Conservation (phyloP, 139 green algal species). For the Dunaliella primolecta region DNA sequence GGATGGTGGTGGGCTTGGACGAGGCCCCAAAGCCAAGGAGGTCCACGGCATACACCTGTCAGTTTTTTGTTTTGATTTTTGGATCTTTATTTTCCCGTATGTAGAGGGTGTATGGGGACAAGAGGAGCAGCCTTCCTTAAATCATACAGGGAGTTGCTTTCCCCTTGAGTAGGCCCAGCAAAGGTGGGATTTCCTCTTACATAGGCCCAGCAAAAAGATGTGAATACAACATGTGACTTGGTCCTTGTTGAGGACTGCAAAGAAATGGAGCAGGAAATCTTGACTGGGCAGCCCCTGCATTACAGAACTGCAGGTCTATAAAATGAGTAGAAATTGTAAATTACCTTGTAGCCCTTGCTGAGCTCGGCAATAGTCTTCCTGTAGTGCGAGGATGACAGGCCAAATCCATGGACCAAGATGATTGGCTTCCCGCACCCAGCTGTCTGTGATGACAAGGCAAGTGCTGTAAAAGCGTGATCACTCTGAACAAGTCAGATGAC, state of each 20-base stretch:
- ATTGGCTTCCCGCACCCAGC: constrained; percentile 61
- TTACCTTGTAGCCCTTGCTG: constrained; percentile 47
- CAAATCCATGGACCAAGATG: constrained; percentile 80
- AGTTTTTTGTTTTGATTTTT: background rate
- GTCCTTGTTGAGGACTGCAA: no score
- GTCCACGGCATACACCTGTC: constrained; percentile 81
- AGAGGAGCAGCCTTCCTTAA: no score
- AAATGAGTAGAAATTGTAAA: no score
- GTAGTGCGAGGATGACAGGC: constrained; percentile 59
- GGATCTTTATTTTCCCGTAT: background rate
- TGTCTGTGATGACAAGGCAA: constrained; percentile 26
- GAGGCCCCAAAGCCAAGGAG: constrained; percentile 72
- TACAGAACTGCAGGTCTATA: no score
- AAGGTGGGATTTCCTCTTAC: no score
- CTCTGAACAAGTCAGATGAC: background rate
- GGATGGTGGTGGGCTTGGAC: constrained; percentile 53
- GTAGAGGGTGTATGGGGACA: no score
- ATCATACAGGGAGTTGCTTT: no score
- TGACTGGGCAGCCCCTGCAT: no score
- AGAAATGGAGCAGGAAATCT: background rate
- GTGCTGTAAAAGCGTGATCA: background rate
- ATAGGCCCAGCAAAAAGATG: no score
- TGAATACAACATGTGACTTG: no score
- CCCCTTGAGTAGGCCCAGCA: no score
- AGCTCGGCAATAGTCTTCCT: constrained; percentile 59